Evolutionary conservation across 2,329 filamentous ascomycete species (phyloP).

Genomic region (Fusarium neocosmosporiellum): DNA sequence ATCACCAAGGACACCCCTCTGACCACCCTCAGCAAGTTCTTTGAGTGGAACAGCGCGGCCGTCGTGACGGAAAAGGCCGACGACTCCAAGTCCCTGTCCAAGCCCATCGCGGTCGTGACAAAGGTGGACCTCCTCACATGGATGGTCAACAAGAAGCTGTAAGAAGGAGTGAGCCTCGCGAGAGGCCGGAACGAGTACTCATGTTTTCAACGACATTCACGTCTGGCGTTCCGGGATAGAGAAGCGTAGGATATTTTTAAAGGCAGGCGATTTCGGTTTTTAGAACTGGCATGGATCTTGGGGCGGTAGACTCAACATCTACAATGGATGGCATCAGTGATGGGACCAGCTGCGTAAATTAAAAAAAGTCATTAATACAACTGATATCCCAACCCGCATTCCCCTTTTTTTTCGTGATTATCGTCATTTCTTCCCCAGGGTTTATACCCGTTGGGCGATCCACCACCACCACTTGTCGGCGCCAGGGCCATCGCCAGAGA

Average conservation of each 20-base stretch:
- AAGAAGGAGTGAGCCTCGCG: constrained; percentile 27
- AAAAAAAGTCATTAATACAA: constrained; percentile 41
- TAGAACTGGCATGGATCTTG: constrained; percentile 32
- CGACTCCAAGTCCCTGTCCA: constrained; percentile 68
- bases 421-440: neutral
- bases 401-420: neutral
- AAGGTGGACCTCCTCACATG: constrained; percentile 96
- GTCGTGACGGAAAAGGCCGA: constrained; percentile 84
- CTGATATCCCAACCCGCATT: constrained; percentile 20
- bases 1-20: constrained; percentile 93
- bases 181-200: constrained; percentile 46
- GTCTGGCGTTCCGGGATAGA: constrained; percentile 46
- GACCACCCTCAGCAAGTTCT: constrained; percentile 86
- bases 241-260: constrained; percentile 32
- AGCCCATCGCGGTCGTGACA: constrained; percentile 90
- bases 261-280: constrained; percentile 18
- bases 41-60: constrained; percentile 97
- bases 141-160: constrained; percentile 76
- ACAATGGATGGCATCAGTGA: constrained; percentile 39
- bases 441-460: constrained; percentile 74
- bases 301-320: constrained; percentile 57
- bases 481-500: constrained; percentile 72
- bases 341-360: constrained; percentile 31
- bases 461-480: constrained; percentile 90
- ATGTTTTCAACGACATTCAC: constrained; percentile 47